phyloP scores from a whole-genome alignment of 169 alveolate genomes.

The Eimeria necatrix region DNA sequence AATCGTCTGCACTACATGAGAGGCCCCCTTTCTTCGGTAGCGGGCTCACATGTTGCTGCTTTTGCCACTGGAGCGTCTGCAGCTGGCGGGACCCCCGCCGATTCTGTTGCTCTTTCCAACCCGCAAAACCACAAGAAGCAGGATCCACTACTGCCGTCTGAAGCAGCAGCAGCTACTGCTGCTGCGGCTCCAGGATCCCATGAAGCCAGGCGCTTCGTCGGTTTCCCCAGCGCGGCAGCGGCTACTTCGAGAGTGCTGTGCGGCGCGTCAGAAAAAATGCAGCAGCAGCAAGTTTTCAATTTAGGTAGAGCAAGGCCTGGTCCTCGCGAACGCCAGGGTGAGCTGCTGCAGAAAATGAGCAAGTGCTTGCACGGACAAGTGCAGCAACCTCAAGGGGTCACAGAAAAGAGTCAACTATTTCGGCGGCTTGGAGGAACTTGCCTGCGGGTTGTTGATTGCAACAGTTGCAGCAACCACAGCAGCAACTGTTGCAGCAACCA shows the following conservation, averaged over 20 bases:
- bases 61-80: neutral
- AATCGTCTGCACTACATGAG: neutral
- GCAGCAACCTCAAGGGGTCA: neutral
- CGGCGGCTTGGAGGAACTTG: neutral
- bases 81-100: neutral
- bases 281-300: neutral
- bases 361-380: too few relatives aligned
- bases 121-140: neutral
- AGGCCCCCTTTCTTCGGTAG: neutral
- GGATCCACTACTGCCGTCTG: neutral
- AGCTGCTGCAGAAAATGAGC: constrained; percentile 4
- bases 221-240: neutral
- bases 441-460: neutral
- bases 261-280: neutral
- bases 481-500: neutral
- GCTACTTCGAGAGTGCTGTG: neutral
- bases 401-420: neutral
- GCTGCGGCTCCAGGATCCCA: neutral
- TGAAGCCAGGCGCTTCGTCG: neutral
- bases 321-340: too few relatives aligned
- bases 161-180: neutral
- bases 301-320: too few relatives aligned
- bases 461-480: neutral
- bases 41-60: neutral
- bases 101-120: neutral